phyloP scores from a whole-genome alignment of 176 grass and related monocot genomes.

The Oryza longistaminata region DNA sequence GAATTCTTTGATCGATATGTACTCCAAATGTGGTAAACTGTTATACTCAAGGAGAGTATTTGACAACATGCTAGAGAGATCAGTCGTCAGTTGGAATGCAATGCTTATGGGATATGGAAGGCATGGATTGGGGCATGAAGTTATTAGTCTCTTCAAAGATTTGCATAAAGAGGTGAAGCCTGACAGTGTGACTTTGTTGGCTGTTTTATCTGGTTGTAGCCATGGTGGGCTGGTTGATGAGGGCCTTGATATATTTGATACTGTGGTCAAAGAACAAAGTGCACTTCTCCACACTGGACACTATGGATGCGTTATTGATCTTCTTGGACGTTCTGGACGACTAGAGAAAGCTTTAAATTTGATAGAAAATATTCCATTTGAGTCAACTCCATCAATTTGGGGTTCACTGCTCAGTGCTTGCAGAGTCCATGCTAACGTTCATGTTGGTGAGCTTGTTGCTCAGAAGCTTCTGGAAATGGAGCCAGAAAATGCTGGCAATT shows the following conservation, averaged over 20 bases:
- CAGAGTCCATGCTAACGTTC: conserved; percentile 64
- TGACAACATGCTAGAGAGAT: conserved; percentile 64
- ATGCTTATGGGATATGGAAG: conserved; percentile 72
- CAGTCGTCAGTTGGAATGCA: conserved; percentile 72
- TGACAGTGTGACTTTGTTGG: conserved; percentile 61
- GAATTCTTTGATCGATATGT: conserved; percentile 87
- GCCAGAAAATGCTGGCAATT: conserved; percentile 76
- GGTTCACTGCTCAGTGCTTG: conserved; percentile 71
- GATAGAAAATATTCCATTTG: conserved; percentile 63
- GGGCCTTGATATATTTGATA: conserved; percentile 64
- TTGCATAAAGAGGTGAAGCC: conserved; percentile 58
- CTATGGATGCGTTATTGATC: conserved; percentile 75
- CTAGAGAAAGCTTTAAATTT: conserved; percentile 58
- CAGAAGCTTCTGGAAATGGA: conserved; percentile 69
- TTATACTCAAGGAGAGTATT: conserved; percentile 65
- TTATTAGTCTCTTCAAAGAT: conserved; percentile 53
- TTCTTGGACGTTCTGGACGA: conserved; percentile 70
- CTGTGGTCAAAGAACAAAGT: conserved; percentile 57
- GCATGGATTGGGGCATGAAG: conserved; percentile 64
- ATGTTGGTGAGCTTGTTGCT: conserved; percentile 57
- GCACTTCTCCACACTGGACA: conserved; percentile 47
- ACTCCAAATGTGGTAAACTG: conserved; percentile 71
- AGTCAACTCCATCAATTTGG: conserved; percentile 66
- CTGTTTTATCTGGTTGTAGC: conserved; percentile 68
- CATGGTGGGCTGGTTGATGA: conserved; percentile 68